Evolutionary conservation across 768 basidiomycete species (phyloP).

Genomic region (Leccinum subtestaceum): DNA sequence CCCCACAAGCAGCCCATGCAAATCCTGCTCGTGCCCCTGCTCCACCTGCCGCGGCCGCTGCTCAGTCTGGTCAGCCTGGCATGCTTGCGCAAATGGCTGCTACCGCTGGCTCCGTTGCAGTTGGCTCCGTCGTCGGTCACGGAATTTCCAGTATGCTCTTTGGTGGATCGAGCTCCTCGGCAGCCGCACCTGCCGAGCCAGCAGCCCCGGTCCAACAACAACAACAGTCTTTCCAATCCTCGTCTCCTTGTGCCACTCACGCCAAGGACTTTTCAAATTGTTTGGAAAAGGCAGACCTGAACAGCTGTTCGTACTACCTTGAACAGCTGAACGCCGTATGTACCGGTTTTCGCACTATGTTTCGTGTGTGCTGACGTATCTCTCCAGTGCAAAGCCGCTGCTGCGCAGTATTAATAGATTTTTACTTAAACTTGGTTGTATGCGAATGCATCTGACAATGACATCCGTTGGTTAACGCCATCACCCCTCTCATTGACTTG

Average conservation of each 20-base stretch:
- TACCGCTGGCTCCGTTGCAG: conserved; percentile 85
- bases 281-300: conserved; percentile 76
- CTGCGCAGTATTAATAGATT: conserved; percentile 49
- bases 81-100: conserved; percentile 84
- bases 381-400: conserved; percentile 71
- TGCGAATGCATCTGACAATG: conserved; percentile 6
- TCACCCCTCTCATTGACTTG: conserved; percentile 7
- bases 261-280: conserved; percentile 89
- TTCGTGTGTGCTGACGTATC: conserved; percentile 8
- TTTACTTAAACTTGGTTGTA: conserved; percentile 3
- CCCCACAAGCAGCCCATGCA: conserved; percentile 25
- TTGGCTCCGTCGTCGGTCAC: conserved; percentile 86
- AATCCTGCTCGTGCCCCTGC: conserved; percentile 28
- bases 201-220: conserved; percentile 48
- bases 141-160: conserved; percentile 91
- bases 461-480: conserved; percentile 3
- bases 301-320: conserved; percentile 82
- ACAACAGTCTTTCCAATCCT: conserved; percentile 37
- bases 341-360: conserved; percentile 9
- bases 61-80: conserved; percentile 57
- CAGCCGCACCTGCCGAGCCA: conserved; percentile 41
- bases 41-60: conserved; percentile 31
- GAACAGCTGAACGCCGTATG: conserved; percentile 86
- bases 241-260: conserved; percentile 65
- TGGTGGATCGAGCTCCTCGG: conserved; percentile 52